phyloP scores from a whole-genome alignment of 352 stramenopile species.

The Halophytophthora polymorphica region DNA sequence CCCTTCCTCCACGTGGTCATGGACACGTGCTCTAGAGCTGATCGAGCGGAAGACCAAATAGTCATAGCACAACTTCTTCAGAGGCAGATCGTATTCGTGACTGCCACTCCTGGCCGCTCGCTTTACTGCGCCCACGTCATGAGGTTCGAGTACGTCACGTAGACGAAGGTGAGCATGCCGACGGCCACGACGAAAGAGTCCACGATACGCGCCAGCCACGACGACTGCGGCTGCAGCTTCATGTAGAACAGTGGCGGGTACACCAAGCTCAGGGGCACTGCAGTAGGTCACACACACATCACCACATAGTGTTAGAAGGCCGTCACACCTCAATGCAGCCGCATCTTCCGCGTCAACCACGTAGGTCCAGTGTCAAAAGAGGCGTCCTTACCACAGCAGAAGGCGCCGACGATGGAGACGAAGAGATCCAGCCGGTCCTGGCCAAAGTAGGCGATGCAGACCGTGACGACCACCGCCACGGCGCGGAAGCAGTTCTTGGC shows the following conservation, averaged over 20 bases:
- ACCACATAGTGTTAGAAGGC: slow-evolving; percentile 11
- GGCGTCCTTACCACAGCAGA: slow-evolving; percentile 80
- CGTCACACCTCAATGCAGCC: background rate
- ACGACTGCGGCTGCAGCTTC: slow-evolving; percentile 53
- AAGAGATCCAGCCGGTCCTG: slow-evolving; percentile 75
- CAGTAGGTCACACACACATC: too few relatives aligned
- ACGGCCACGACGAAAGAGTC: slow-evolving; percentile 58
- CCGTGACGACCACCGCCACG: slow-evolving; percentile 57
- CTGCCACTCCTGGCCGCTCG: too few relatives aligned
- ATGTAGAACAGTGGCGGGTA: slow-evolving; percentile 79
- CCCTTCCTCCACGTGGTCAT: too few relatives aligned
- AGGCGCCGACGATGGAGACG: slow-evolving; percentile 77
- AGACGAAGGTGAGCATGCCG: slow-evolving; percentile 76
- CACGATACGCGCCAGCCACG: slow-evolving; percentile 49
- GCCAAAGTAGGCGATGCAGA: slow-evolving; percentile 74
- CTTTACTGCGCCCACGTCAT: too few relatives aligned
- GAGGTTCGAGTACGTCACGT: slow-evolving; percentile 80
- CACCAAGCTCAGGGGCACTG: slow-evolving; percentile 78
- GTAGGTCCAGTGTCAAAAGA: slow-evolving; percentile 7
- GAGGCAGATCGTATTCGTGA: too few relatives aligned
- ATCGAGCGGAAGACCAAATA: too few relatives aligned
- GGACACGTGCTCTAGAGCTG: too few relatives aligned
- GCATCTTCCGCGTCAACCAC: slow-evolving; percentile 6
- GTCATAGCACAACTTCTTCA: too few relatives aligned
- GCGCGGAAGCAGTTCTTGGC: slow-evolving; percentile 75